Evolutionary conservation across 2,329 filamentous ascomycete genomes (phyloP).

Genomic region (Colletotrichum cuscutae): DNA sequence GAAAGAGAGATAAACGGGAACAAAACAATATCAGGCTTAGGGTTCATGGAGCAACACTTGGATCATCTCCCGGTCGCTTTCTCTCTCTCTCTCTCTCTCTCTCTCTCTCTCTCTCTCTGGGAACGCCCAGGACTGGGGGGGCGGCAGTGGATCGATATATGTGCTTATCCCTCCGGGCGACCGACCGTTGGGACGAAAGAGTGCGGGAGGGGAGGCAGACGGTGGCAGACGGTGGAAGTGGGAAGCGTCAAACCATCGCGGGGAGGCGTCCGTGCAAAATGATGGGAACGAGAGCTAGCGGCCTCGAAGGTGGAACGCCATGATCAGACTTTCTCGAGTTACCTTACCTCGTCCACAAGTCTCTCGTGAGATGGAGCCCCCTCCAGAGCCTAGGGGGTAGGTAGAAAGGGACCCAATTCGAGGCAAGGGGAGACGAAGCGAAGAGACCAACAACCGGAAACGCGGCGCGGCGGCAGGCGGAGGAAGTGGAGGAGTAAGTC

Average conservation of each 20-base stretch:
- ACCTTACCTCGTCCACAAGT: neutral
- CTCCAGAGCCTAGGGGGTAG: neutral
- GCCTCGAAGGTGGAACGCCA: constrained; percentile 19
- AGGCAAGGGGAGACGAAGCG: constrained; percentile 1
- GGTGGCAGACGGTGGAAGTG: constrained; percentile 16
- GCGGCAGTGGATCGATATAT: constrained; percentile 26
- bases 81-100: neutral
- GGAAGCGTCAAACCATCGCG: constrained; percentile 34
- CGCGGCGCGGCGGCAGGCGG: neutral
- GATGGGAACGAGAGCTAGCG: constrained; percentile 23
- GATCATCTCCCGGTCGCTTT: constrained; percentile 1
- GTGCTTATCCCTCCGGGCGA: constrained; percentile 17
- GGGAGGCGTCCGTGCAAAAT: constrained; percentile 34
- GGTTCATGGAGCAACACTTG: constrained; percentile 19
- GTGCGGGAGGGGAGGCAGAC: constrained; percentile 28
- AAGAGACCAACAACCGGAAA: neutral
- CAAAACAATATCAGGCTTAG: neutral
- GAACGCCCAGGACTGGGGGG: constrained; percentile 16
- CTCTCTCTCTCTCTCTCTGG: neutral
- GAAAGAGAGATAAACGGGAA: neutral
- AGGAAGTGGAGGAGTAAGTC: too few species aligned
- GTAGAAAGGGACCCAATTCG: neutral
- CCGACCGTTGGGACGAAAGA: constrained; percentile 21
- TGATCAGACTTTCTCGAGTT: constrained; percentile 11
- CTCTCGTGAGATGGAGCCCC: neutral